A percentile compares a stretch with the other conserved stretches of the same genome.
phyloP scores from a whole-genome alignment of 1,139 yeast species.

The Geotrichum cucujoidarum region DNA sequence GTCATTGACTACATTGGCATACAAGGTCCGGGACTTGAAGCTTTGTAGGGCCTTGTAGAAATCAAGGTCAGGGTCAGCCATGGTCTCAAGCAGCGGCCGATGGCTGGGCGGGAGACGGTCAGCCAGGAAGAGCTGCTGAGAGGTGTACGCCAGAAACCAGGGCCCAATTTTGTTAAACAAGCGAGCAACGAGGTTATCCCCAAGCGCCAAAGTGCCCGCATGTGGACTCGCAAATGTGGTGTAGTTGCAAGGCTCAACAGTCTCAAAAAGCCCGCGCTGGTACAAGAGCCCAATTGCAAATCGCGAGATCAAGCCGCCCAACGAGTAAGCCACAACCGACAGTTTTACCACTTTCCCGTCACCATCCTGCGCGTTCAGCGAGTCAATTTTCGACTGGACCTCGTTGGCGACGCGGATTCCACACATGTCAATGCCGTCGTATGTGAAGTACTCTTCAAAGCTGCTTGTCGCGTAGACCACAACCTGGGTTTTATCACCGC shows the following conservation, averaged over 20 bases:
- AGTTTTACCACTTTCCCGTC: conserved; percentile 25
- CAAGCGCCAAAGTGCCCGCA: conserved; percentile 69
- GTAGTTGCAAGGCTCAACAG: conserved; percentile 40
- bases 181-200: conserved; percentile 42
- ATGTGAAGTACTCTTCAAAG: conserved; percentile 64
- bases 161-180: conserved; percentile 61
- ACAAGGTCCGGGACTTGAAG: conserved; percentile 53
- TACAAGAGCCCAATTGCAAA: conserved; percentile 70
- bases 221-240: conserved; percentile 80
- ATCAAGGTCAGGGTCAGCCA: conserved; percentile 58
- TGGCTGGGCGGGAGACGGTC: conserved; percentile 37
- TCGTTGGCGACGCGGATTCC: conserved; percentile 73
- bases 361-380: conserved; percentile 30
- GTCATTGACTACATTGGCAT: conserved; percentile 74
- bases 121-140: conserved; percentile 62
- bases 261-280: conserved; percentile 50
- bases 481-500: conserved; percentile 28
- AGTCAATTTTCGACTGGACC: conserved; percentile 46
- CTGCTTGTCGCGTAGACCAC: conserved; percentile 55
- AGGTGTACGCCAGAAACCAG: conserved; percentile 60
- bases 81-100: conserved; percentile 54
- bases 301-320: conserved; percentile 76
- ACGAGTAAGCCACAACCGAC: conserved; percentile 69
- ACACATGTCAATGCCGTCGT: conserved; percentile 82
- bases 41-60: conserved; percentile 52